Percentiles rank a stretch among this genome's conserved stretches.
Conservation (phyloP, 1,284 basidiomycete genomes). For the Moesziomyces sp. region DNA sequence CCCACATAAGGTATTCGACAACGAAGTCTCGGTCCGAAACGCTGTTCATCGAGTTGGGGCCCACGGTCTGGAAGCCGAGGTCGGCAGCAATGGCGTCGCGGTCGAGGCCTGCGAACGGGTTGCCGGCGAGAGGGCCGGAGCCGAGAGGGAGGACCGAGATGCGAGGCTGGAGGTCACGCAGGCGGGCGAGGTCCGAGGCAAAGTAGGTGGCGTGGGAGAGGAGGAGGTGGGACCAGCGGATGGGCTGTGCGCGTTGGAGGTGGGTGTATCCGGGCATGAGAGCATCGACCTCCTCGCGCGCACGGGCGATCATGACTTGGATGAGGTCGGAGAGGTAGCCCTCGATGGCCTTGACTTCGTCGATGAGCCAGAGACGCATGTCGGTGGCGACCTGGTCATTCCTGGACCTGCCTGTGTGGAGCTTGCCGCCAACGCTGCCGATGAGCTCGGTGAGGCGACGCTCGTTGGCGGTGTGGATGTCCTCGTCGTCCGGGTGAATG, state of each 20-base stretch:
- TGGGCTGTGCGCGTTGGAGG: slow-evolving; percentile 84
- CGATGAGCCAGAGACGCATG: slow-evolving; percentile 93
- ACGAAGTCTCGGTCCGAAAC: slow-evolving; percentile 97
- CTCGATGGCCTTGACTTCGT: slow-evolving; percentile 79
- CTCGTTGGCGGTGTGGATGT: slow-evolving; percentile 99
- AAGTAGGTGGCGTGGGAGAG: slow-evolving; percentile 95
- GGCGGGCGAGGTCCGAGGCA: slow-evolving; percentile 84
- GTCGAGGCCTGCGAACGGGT: slow-evolving; percentile 77
- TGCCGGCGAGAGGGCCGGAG: slow-evolving; percentile 93
- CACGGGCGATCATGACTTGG: slow-evolving; percentile 86
- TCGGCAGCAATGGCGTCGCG: slow-evolving; percentile 64
- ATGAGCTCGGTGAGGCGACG: slow-evolving; percentile 92
- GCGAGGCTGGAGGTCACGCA: slow-evolving; percentile 77
- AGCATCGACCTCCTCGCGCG: slow-evolving; percentile 88
- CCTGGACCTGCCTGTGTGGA: slow-evolving; percentile 91
- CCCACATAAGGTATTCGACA: slow-evolving; percentile 97
- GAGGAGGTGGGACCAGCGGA: slow-evolving; percentile 96
- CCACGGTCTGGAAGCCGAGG: slow-evolving; percentile 65
- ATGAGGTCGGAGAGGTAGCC: slow-evolving; percentile 81
- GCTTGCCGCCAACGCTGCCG: slow-evolving; percentile 71
- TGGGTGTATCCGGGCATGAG: slow-evolving; percentile 97
- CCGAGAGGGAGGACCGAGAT: slow-evolving; percentile 93
- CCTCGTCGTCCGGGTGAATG: slow-evolving; percentile 82
- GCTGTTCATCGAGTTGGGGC: slow-evolving; percentile 71
- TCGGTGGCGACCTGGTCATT: slow-evolving; percentile 99